Conservation (phyloP, 1,284 basidiomycete species). For the Grifola frondosa region DNA sequence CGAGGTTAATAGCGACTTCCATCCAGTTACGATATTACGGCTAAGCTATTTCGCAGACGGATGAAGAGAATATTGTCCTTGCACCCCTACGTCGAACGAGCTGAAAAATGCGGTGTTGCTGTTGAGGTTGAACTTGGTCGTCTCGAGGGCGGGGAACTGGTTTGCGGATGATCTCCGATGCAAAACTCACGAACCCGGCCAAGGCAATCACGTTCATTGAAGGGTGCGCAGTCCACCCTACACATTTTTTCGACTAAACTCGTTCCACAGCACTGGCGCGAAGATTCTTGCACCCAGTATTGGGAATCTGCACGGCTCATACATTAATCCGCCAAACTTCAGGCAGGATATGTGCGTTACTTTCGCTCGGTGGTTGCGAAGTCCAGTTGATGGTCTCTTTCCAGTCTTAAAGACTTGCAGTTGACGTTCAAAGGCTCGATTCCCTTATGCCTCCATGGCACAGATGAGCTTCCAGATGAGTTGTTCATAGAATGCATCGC, state of each 20-base stretch:
- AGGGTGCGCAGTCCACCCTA: slow-evolving; percentile 27
- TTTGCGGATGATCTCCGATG: slow-evolving; percentile 45
- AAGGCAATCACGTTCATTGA: slow-evolving; percentile 46
- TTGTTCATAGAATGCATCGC: slow-evolving; percentile 45
- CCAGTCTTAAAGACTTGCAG: slow-evolving; percentile 38
- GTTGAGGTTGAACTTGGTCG: slow-evolving; percentile 52
- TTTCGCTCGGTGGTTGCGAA: background rate
- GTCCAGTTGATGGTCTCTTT: background rate
- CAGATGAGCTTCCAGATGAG: slow-evolving; percentile 44
- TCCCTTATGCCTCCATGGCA: slow-evolving; percentile 47
- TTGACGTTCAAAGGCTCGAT: slow-evolving; percentile 36
- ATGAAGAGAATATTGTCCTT: slow-evolving; percentile 49
- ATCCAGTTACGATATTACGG: background rate
- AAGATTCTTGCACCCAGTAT: slow-evolving; percentile 48
- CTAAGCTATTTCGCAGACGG: slow-evolving; percentile 32
- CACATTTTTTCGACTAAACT: background rate
- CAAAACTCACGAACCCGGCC: slow-evolving; percentile 45
- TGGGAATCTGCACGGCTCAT: slow-evolving; percentile 48
- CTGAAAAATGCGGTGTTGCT: slow-evolving; percentile 40
- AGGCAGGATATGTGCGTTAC: slow-evolving; percentile 42
- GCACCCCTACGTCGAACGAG: slow-evolving; percentile 48
- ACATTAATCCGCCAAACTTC: slow-evolving; percentile 47
- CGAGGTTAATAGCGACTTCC: slow-evolving; percentile 37
- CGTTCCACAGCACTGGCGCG: slow-evolving; percentile 40
- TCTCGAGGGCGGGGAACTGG: slow-evolving; percentile 52